These are phyloP conservation scores for Brassica rapa DNA, from an alignment of 345 rosid genomes.

Conservation along the genomic window DNA sequence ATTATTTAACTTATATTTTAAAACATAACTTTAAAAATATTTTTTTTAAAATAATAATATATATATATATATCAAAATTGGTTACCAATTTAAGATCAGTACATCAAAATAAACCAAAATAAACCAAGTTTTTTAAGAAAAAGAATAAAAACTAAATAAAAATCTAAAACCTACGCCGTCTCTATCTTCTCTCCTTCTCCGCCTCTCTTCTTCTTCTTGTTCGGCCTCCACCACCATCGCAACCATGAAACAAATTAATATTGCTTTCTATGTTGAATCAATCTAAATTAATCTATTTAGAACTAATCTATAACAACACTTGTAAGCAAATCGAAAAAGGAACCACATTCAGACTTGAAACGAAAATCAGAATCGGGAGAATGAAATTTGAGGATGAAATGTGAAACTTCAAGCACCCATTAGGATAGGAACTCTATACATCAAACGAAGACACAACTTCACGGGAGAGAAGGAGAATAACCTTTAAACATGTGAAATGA, in stretches of 20 bases:
- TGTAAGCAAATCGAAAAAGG: neutral
- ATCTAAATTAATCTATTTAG: neutral
- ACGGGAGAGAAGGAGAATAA: neutral
- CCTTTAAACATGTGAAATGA: neutral
- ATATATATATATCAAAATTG: too few relatives aligned
- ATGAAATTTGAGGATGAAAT: neutral
- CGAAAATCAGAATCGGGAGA: neutral
- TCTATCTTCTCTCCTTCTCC: too few relatives aligned
- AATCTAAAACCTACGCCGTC: too few relatives aligned
- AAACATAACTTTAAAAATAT: too few relatives aligned
- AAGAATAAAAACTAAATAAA: too few relatives aligned
- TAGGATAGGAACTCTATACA: neutral
- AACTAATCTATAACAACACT: too few relatives aligned
- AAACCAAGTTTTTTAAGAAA: too few relatives aligned
- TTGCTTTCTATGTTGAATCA: slow-evolving; percentile 50
- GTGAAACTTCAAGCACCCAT: neutral
- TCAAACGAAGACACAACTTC: neutral
- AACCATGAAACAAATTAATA: slow-evolving; percentile 31
- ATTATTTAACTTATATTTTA: too few relatives aligned
- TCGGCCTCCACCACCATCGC: slow-evolving; percentile 27
- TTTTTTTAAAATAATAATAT: too few relatives aligned
- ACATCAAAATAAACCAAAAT: too few relatives aligned
- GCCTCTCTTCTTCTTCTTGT: too few relatives aligned
- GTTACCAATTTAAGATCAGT: too few relatives aligned
- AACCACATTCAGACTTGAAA: neutral